These are phyloP conservation scores for Haemoproteus tartakovskyi DNA, from an alignment of 169 alveolate species.

Conservation along the genomic window DNA sequence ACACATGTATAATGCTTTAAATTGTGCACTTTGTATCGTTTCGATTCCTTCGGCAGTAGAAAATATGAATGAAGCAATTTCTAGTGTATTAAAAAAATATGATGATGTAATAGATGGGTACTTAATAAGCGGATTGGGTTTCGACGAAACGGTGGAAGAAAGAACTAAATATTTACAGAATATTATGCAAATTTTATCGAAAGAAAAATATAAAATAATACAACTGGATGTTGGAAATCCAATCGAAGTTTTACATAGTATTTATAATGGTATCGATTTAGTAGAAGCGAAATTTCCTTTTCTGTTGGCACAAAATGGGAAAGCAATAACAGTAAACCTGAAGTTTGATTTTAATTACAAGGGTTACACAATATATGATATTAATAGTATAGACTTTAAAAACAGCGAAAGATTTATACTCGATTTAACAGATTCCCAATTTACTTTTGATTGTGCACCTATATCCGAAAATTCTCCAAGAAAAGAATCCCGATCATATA, in stretches of 20 bases:
- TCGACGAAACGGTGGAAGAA: slow-evolving; percentile 41
- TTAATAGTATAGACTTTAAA: slow-evolving; percentile 25
- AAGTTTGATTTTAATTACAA: too few relatives aligned
- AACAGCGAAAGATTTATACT: slow-evolving; percentile 29
- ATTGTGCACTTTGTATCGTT: slow-evolving; percentile 14
- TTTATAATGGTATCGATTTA: slow-evolving; percentile 70
- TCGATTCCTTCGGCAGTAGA: slow-evolving; percentile 34
- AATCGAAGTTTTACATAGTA: slow-evolving; percentile 67
- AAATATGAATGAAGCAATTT: slow-evolving; percentile 2
- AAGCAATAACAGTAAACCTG: slow-evolving; percentile 63
- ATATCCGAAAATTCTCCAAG: slow-evolving; percentile 65
- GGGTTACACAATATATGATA: too few relatives aligned
- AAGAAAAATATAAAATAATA: slow-evolving; percentile 64
- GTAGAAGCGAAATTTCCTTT: slow-evolving; percentile 68
- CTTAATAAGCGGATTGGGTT: slow-evolving; percentile 55
- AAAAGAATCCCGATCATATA: slow-evolving; percentile 67
- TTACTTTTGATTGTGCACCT: slow-evolving; percentile 20
- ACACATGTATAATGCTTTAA: neutral
- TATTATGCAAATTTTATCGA: slow-evolving; percentile 8
- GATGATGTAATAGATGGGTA: slow-evolving; percentile 17
- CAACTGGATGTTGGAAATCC: slow-evolving; percentile 69
- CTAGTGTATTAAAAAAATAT: slow-evolving; percentile 16
- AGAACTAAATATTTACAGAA: slow-evolving; percentile 14
- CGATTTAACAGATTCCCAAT: slow-evolving; percentile 66
- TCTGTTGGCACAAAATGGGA: slow-evolving; percentile 61